Evolutionary conservation across 2,329 filamentous ascomycete genomes (phyloP).

Genomic region (Aspergillus melleus): DNA sequence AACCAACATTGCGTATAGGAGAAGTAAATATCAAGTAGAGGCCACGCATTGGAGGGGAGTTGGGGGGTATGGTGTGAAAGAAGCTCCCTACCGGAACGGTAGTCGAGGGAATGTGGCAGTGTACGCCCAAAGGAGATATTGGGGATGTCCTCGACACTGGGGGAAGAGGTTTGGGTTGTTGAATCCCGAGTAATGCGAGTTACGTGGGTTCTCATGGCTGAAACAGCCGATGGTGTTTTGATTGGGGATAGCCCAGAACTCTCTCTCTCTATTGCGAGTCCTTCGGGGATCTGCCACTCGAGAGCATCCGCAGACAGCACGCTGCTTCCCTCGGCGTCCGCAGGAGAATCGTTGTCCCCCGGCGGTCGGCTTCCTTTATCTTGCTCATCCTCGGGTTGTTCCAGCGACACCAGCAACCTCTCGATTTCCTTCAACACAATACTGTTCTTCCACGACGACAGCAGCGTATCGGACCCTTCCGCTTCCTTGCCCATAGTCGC

Average conservation of each 20-base stretch:
- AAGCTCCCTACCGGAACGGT: background rate
- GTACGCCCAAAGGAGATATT: background rate
- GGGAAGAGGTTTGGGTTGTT: slow-evolving; percentile 22
- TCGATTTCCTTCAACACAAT: slow-evolving; percentile 64
- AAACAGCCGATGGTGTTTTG: slow-evolving; percentile 20
- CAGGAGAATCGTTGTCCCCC: slow-evolving; percentile 27
- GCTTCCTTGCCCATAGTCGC: slow-evolving; percentile 40
- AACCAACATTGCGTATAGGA: slow-evolving; percentile 76
- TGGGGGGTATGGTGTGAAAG: slow-evolving; percentile 37
- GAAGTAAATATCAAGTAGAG: slow-evolving; percentile 70
- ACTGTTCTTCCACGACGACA: slow-evolving; percentile 64
- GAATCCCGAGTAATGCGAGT: slow-evolving; percentile 25
- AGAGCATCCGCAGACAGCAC: slow-evolving; percentile 31
- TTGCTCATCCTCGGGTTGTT: slow-evolving; percentile 40
- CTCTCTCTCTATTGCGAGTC: slow-evolving; percentile 19
- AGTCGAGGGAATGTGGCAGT: background rate
- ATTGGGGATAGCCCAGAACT: slow-evolving; percentile 26
- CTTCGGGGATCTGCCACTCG: slow-evolving; percentile 36
- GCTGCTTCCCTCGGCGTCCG: slow-evolving; percentile 33
- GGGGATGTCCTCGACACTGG: background rate
- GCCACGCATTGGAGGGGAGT: slow-evolving; percentile 52
- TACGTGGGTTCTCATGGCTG: slow-evolving; percentile 10
- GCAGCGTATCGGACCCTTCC: slow-evolving; percentile 57
- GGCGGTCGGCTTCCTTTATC: slow-evolving; percentile 28
- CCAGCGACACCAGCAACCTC: slow-evolving; percentile 53